A percentile compares a stretch with the other conserved stretches of the same genome.
Evolutionary conservation across 2,329 filamentous ascomycete species (phyloP).

Genomic region (Bipolaris oryzae): DNA sequence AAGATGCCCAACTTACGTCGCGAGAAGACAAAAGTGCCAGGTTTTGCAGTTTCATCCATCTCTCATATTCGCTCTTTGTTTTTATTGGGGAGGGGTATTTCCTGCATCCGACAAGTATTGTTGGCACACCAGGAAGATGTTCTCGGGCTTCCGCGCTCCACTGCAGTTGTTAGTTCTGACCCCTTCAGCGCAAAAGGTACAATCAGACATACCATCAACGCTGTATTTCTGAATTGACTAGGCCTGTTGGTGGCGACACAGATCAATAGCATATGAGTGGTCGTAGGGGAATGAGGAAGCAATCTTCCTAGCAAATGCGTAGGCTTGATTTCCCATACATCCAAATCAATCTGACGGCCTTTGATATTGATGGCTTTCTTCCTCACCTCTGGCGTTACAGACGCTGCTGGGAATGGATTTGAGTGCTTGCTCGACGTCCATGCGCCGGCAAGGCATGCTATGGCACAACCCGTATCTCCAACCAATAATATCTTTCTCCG

Average conservation of each 20-base stretch:
- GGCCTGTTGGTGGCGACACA: constrained; percentile 23
- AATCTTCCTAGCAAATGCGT: too few species aligned
- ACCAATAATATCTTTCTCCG: constrained; percentile 17
- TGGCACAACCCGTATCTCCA: constrained; percentile 15
- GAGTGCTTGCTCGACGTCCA: constrained; percentile 1
- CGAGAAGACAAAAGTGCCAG: background rate
- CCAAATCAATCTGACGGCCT: constrained; percentile 10
- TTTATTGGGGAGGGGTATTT: constrained; percentile 13
- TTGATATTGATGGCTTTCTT: background rate
- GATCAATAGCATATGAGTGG: constrained; percentile 17
- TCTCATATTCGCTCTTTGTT: background rate
- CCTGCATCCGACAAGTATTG: constrained; percentile 26
- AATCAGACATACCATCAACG: constrained; percentile 12
- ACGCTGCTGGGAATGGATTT: background rate
- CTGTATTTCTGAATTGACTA: constrained; percentile 18
- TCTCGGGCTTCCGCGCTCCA: constrained; percentile 20
- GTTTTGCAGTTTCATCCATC: too few species aligned
- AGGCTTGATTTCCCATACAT: constrained; percentile 13
- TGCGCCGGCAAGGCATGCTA: constrained; percentile 13
- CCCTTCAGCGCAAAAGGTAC: background rate
- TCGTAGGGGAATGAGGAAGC: background rate
- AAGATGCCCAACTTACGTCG: background rate
- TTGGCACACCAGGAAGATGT: constrained; percentile 15
- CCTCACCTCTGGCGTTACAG: background rate
- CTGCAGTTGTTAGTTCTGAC: constrained; percentile 1